Conservation (phyloP, 768 basidiomycete species). For the Ephemerocybe angulata region DNA sequence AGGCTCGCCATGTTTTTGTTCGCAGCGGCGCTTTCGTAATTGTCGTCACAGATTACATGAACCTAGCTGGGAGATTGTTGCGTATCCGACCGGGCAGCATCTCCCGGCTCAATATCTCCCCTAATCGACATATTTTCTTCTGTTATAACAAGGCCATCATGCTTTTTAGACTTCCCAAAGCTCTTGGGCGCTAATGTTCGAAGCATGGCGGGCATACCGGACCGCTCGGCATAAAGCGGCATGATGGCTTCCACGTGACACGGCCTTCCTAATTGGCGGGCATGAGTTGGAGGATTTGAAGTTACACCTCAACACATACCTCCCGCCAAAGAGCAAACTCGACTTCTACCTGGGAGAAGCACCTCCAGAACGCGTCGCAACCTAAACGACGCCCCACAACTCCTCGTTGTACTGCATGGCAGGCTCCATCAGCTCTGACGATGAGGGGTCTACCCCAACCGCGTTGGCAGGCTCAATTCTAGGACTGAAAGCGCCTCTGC, state of each 20-base stretch:
- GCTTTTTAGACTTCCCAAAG: no score
- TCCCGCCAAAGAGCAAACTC: not conserved
- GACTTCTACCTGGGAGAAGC: not conserved
- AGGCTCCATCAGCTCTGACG: constrained; percentile 34
- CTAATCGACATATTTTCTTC: no score
- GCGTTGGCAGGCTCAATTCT: constrained; percentile 50
- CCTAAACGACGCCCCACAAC: not conserved
- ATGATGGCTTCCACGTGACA: not conserved
- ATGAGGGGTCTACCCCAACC: constrained; percentile 22
- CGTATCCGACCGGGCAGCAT: no score
- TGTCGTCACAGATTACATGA: no score
- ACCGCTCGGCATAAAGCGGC: not conserved
- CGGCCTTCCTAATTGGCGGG: not conserved
- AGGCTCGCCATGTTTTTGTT: no score
- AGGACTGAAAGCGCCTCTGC: constrained; percentile 58
- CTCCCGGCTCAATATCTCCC: no score
- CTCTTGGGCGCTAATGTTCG: no score
- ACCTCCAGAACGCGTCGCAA: not conserved
- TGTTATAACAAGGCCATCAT: no score
- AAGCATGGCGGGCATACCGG: no score
- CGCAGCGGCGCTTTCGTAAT: no score
- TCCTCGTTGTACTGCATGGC: constrained; percentile 29
- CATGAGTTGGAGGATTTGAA: not conserved
- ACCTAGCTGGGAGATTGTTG: no score
- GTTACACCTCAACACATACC: not conserved